Evolutionary conservation across 805 yeast species (phyloP), one percentile per base, ranked within the genome.

Genomic region (Starmera quercuum): DNA sequence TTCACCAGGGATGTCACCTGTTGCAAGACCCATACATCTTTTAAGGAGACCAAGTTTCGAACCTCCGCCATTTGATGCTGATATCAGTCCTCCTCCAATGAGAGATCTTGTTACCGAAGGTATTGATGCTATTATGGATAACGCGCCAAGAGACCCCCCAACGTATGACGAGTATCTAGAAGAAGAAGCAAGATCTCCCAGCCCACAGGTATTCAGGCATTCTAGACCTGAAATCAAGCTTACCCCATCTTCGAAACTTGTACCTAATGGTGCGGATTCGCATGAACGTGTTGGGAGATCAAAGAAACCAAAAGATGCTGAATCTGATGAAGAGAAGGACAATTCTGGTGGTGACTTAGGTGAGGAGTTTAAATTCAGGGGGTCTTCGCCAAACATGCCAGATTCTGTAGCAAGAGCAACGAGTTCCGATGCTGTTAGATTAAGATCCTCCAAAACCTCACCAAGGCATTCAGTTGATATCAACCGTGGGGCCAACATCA

Each of bases 41-140:
- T 49, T 71, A 8, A 58, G 83, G 32, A 59, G 64, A 42, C 83
- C 82, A 13, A 65, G 76, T 5, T 46, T 63, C 24, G 74, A 74
- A 26, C 85, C 85, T 4, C 86, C 85, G 2, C 73, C 83, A 5
- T 78, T 80, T 40, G 73, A 63, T 27, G 70, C 64, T 9, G 70
- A 64, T 23, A 40, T 50, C 3, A 40, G 48, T 9, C 64, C 70
- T 2, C 69, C 69, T 3, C 54, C 61, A 8, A 38, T 46, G 29
- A 35, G 38, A 24, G 31, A 24, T 12, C 17, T 35, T 15, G 7
- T 11, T 6, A 18, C 6, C 34, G 36, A 30, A 16, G 44, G 46
- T 9, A 36, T 38, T n/a, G 44, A 43, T 30, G 44, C 42, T 17
- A 32, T 42, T 6, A 38, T 40, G 12, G 34, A 32, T 11, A 29